Base-by-base conservation (phyloP, 306 rosid species). In the Medicago ruthenica region DNA sequence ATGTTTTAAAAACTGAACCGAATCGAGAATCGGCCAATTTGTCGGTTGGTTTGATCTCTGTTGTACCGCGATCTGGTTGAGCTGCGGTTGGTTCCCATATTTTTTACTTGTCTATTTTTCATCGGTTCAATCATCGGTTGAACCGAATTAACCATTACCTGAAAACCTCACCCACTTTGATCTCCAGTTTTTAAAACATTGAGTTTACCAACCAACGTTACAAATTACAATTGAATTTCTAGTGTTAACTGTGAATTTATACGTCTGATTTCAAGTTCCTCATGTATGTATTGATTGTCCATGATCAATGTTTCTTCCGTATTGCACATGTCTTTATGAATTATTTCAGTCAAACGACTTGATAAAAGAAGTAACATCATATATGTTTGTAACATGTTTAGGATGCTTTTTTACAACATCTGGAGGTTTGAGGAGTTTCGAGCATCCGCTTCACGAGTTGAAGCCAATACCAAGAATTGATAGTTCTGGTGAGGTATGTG, bases 381-480 rank as follows among this genome's bases (percentile, higher is more conserved):
- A 17, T 36, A 42, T 75, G 22, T 70, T 75, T 55, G 16, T 64
- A 7, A 7, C 53, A 15, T 66, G 74, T 74, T 22, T 41, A 92
- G 99, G 97, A 69, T 95, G 93, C 82, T 95, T 95, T 89, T 95
- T 90, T 86, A 84, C 96, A 75, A 83, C 93, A 54, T 79, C 91
- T 6, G 92, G 96, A 70, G 99, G 99, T 60, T 82, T 95, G 88
- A 92, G 93, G 80, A 95, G 96, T 70, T 92, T 64, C 18, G 99
- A 95, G 89, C 97, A 92, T 80, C 99, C 99, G 5, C 87, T 85
- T 63, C 86, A 95, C 57, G 96, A 90, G 85, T 58, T 95, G 89
- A 95, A 89, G 91, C 80, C 98, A 2, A 84, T 95, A 65, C 99
- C 99, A 13, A 88, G 98, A 86, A 89, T 90, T 69, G 99, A 92